Conservation (phyloP, 2,329 filamentous ascomycete genomes). For the Pseudogymnoascus destructans region DNA sequence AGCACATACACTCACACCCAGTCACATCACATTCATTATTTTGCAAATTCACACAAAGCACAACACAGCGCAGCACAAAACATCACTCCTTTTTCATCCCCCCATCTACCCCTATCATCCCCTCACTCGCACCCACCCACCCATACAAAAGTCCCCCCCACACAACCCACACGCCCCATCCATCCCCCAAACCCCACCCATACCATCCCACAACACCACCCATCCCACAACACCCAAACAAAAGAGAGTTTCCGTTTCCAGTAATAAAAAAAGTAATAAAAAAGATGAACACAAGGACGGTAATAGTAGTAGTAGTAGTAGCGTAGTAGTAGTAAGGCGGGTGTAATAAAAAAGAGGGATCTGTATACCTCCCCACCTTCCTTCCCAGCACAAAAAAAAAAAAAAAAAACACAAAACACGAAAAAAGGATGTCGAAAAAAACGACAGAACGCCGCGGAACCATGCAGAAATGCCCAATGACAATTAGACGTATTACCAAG, state of each 20-base stretch:
- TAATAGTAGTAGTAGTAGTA: neutral
- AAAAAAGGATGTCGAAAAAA: neutral
- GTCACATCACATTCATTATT: neutral
- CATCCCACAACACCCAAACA: neutral
- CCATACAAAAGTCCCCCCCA: neutral
- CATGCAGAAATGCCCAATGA: neutral
- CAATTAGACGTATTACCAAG: neutral
- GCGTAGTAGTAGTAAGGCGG: neutral
- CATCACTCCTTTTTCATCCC: neutral
- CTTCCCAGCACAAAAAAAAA: neutral
- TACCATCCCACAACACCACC: neutral
- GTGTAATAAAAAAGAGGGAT: neutral
- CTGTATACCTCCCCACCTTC: neutral
- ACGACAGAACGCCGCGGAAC: neutral
- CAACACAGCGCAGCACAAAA: neutral
- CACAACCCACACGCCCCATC: neutral
- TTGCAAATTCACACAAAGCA: neutral
- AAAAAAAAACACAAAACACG: neutral
- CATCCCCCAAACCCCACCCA: neutral
- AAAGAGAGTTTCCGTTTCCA: neutral
- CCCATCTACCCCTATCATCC: neutral
- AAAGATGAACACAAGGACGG: neutral
- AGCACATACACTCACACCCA: neutral
- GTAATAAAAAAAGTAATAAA: neutral
- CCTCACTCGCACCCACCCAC: neutral